Percentiles rank a stretch among this genome's conserved stretches.
Conservation (phyloP, 75 land plant species). For the Picea glauca region DNA sequence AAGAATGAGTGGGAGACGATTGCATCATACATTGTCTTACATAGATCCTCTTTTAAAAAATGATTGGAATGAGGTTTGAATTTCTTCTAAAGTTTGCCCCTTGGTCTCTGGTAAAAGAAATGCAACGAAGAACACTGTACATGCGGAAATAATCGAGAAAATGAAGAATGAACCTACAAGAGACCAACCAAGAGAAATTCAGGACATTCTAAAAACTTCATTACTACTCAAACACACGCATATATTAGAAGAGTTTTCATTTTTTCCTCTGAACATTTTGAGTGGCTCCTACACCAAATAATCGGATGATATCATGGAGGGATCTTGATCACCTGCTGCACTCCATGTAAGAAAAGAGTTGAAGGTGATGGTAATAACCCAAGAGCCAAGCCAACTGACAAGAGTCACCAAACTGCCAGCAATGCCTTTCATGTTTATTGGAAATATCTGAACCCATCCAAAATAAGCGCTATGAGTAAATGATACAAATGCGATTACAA, state of each 20-base stretch:
- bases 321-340: constrained; percentile 28
- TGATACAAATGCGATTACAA: too few species aligned
- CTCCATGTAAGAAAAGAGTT: constrained; percentile 42
- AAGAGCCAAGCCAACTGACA: constrained; percentile 33
- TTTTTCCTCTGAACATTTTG: too few species aligned
- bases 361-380: constrained; percentile 38
- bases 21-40: too few species aligned
- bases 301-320: too few species aligned
- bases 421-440: constrained; percentile 42
- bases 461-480: not conserved
- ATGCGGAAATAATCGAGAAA: constrained; percentile 23
- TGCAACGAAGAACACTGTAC: constrained; percentile 30
- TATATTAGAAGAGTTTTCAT: too few species aligned
- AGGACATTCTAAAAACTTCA: too few species aligned
- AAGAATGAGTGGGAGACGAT: too few species aligned
- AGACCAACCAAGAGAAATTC: not conserved
- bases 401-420: constrained; percentile 50
- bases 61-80: constrained; percentile 22
- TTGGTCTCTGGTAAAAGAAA: constrained; percentile 33
- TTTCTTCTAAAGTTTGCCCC: constrained; percentile 40
- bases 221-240: too few species aligned
- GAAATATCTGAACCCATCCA: constrained; percentile 39
- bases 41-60: too few species aligned
- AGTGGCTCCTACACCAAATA: too few species aligned
- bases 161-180: constrained; percentile 35